These are phyloP conservation scores for Neurospora tetrasperma DNA, from an alignment of 495 filamentous ascomycete species.

Conservation along the genomic window DNA sequence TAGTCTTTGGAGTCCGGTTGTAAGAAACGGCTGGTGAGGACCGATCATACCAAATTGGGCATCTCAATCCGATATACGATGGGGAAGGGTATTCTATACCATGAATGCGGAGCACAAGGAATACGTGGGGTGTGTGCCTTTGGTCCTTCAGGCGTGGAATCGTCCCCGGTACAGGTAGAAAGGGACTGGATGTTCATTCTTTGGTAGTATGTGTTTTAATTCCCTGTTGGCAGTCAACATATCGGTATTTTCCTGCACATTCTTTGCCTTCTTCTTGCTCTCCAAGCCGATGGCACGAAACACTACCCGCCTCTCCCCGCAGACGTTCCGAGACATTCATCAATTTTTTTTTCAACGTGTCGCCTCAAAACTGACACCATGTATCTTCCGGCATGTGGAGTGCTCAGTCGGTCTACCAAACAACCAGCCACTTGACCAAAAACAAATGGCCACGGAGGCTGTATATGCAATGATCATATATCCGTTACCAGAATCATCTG, in stretches of 20 bases:
- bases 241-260: background rate
- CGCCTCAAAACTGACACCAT: background rate
- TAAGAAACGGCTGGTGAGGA: background rate
- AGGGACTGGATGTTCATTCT: background rate
- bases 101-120: background rate
- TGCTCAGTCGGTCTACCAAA: background rate
- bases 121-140: background rate
- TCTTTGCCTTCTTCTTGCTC: background rate
- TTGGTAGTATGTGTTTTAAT: background rate
- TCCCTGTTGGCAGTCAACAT: background rate
- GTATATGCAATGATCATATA: background rate
- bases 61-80: background rate
- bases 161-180: background rate
- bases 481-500: background rate
- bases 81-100: background rate
- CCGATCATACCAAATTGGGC: background rate
- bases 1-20: background rate
- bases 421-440: background rate
- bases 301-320: background rate
- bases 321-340: background rate
- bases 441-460: background rate
- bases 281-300: background rate
- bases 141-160: background rate
- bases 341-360: background rate
- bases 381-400: background rate